Percentiles rank a stretch among this genome's conserved stretches.
Conservation (phyloP, 371 early-diverging fungal species). For the Nematocida ausubeli region DNA sequence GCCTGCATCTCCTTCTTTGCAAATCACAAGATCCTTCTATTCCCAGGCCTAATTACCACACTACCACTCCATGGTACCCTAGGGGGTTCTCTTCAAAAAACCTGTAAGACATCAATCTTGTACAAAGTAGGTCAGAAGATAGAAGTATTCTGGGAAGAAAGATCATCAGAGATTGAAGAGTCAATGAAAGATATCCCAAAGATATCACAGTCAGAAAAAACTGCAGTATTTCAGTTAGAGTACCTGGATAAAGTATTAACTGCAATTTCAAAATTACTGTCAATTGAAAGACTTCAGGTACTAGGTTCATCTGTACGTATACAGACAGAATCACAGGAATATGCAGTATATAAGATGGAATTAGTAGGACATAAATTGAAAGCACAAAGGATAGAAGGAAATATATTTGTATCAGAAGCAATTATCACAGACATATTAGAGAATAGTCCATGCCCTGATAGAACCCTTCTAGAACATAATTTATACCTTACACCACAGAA, state of each 20-base stretch:
- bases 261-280: background rate
- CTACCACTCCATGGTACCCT: slow-evolving; percentile 6
- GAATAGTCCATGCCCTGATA: slow-evolving; percentile 18
- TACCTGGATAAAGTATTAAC: slow-evolving; percentile 1
- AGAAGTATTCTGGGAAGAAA: slow-evolving; percentile 12
- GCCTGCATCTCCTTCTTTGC: background rate
- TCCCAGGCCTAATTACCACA: slow-evolving; percentile 32
- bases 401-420: background rate
- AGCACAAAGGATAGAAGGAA: slow-evolving; percentile 16
- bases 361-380: background rate
- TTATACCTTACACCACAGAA: slow-evolving; percentile 1
- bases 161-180: background rate
- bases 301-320: background rate
- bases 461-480: slow-evolving; percentile 3
- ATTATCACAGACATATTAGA: slow-evolving; percentile 1
- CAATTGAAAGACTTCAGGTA: slow-evolving; percentile 11
- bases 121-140: background rate
- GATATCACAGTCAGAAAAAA: background rate
- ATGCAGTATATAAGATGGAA: background rate
- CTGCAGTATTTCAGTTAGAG: background rate
- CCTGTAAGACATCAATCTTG: slow-evolving; percentile 10
- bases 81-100: slow-evolving; percentile 17
- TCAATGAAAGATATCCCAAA: background rate
- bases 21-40: background rate
- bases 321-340: background rate